Conservation (phyloP, 495 filamentous ascomycete species). For the Trichoderma gamsii region DNA sequence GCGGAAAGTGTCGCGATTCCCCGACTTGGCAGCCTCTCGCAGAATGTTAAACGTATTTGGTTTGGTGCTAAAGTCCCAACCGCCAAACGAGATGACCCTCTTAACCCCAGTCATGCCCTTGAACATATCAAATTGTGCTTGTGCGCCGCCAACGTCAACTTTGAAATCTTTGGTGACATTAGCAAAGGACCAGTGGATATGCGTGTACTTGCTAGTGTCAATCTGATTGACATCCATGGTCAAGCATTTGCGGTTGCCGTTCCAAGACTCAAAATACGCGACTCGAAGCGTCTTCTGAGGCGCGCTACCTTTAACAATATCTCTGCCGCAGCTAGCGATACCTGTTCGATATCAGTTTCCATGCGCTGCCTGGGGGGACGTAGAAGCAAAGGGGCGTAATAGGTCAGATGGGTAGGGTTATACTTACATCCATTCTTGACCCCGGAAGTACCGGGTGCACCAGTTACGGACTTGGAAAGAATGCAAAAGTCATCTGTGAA, state of each 20-base stretch:
- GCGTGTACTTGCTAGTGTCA: constrained; percentile 22
- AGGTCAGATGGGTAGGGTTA: not conserved
- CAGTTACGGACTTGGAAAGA: constrained; percentile 22
- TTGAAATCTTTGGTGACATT: constrained; percentile 19
- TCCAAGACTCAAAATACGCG: constrained; percentile 31
- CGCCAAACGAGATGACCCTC: constrained; percentile 34
- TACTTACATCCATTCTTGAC: constrained; percentile 29
- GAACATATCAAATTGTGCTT: constrained; percentile 24
- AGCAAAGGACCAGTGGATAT: constrained; percentile 30
- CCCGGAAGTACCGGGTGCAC: constrained; percentile 29
- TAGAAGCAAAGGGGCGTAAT: constrained; percentile 1
- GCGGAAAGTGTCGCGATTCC: constrained; percentile 26
- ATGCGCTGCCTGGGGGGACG: not conserved
- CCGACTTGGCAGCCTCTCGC: constrained; percentile 20
- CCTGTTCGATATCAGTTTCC: not conserved
- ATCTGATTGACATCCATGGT: constrained; percentile 19
- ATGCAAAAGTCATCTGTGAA: constrained; percentile 37
- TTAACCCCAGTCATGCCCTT: constrained; percentile 23
- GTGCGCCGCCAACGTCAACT: constrained; percentile 15
- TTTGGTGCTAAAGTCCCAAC: constrained; percentile 29
- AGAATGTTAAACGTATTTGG: constrained; percentile 21
- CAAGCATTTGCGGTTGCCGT: constrained; percentile 26
- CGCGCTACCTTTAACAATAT: constrained; percentile 20
- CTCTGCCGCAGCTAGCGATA: constrained; percentile 35
- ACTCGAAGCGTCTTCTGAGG: constrained; percentile 20